phyloP scores from a whole-genome alignment of 257 asterid species.

The Verbascum thapsus region DNA sequence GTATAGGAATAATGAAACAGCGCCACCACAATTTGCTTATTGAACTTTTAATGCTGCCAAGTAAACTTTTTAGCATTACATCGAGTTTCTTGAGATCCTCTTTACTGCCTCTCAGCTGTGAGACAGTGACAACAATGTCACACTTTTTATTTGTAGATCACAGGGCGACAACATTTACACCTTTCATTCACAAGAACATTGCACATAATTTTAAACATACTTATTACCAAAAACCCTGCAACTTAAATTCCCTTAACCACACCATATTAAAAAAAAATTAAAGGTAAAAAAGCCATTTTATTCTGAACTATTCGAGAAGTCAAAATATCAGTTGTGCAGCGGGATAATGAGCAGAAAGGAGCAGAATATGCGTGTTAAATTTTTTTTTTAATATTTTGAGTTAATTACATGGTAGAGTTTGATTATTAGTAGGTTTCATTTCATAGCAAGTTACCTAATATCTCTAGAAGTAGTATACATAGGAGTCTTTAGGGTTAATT shows the following conservation, averaged over 20 bases:
- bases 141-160: constrained; percentile 14
- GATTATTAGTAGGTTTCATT: too few species aligned
- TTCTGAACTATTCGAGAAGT: constrained; percentile 9
- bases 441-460: too few species aligned
- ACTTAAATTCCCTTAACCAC: constrained; percentile 7
- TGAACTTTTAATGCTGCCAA: neutral
- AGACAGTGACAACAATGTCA: constrained; percentile 14
- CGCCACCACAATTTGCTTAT: neutral
- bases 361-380: too few species aligned
- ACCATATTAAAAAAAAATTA: neutral
- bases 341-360: too few species aligned
- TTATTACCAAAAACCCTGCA: constrained; percentile 13
- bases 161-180: neutral
- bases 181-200: constrained; percentile 15
- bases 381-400: too few species aligned
- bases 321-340: too few species aligned
- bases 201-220: constrained; percentile 9
- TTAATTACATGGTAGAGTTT: too few species aligned
- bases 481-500: too few species aligned
- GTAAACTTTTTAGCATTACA: constrained; percentile 12
- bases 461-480: too few species aligned
- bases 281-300: too few species aligned
- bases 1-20: constrained; percentile 4
- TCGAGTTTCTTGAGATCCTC: constrained; percentile 22
- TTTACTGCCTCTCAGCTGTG: neutral